Conservation (phyloP, 2,329 filamentous ascomycete species). For the Periconia digitata region DNA sequence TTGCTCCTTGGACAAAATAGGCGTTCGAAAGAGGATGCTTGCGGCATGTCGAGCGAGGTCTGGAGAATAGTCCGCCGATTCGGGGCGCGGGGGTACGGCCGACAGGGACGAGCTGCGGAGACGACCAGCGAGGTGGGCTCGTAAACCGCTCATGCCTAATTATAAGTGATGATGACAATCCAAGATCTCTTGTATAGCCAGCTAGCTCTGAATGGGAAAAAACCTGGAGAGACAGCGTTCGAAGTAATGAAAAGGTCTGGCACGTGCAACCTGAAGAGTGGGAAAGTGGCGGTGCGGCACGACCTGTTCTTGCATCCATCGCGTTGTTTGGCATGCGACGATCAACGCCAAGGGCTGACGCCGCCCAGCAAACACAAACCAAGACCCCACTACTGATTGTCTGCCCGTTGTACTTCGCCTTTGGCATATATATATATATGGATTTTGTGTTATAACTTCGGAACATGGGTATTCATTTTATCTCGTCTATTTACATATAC, state of each 20-base stretch:
- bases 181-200: no score
- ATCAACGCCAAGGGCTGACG: no score
- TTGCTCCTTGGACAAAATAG: conserved; percentile 52
- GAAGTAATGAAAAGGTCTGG: not conserved
- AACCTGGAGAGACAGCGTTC: not conserved
- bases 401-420: no score
- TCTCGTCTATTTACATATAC: no score
- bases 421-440: no score
- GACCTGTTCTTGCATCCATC: not conserved
- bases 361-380: no score
- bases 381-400: no score
- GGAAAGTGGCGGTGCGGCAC: not conserved
- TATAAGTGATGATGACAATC: not conserved
- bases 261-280: not conserved
- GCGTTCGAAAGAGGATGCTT: conserved; percentile 58
- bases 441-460: no score
- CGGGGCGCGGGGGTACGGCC: conserved; percentile 49
- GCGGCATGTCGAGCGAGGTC: conserved; percentile 53
- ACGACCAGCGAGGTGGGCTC: conserved; percentile 40
- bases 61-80: conserved; percentile 51
- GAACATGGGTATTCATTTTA: no score
- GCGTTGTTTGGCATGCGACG: no score
- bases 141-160: conserved; percentile 40
- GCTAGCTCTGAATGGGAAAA: no score
- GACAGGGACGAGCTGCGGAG: conserved; percentile 49